Conservation (phyloP, 805 yeast species). For the Wickerhamomyces queroliae region DNA sequence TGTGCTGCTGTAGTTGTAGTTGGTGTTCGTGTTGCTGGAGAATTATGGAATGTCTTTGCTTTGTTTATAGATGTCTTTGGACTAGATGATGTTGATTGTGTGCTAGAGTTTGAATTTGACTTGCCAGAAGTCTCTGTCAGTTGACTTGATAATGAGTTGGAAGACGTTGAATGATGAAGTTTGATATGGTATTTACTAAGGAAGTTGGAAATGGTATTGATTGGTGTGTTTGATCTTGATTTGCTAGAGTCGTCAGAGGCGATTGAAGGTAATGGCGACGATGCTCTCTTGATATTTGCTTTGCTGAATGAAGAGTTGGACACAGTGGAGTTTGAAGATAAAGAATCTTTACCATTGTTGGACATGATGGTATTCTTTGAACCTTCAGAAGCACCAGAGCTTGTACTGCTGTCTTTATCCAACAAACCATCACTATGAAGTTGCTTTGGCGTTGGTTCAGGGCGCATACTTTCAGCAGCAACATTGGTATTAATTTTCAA, state of each 20-base stretch:
- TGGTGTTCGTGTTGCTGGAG: neutral
- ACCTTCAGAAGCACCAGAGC: too few relatives aligned
- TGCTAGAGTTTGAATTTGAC: neutral
- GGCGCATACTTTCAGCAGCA: too few relatives aligned
- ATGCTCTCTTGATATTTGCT: neutral
- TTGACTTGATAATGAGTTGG: neutral
- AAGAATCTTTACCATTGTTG: too few relatives aligned
- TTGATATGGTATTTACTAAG: conserved; percentile 12
- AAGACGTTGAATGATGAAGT: neutral
- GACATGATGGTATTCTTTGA: too few relatives aligned
- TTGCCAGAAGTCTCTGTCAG: neutral
- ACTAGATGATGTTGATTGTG: conserved; percentile 1
- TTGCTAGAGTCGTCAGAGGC: conserved; percentile 2
- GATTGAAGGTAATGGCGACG: neutral
- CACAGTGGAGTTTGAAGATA: too few relatives aligned
- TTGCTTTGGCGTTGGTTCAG: too few relatives aligned
- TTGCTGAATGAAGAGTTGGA: too few relatives aligned
- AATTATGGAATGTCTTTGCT: neutral
- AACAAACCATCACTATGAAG: too few relatives aligned
- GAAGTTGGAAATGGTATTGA: conserved; percentile 9
- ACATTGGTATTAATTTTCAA: too few relatives aligned
- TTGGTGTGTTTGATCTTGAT: conserved; percentile 4
- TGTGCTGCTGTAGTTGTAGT: neutral
- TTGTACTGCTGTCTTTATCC: too few relatives aligned
- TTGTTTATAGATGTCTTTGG: neutral